Base-by-base conservation (phyloP, 2,329 filamentous ascomycete species). In the Cadophora luteo-olivacea region DNA sequence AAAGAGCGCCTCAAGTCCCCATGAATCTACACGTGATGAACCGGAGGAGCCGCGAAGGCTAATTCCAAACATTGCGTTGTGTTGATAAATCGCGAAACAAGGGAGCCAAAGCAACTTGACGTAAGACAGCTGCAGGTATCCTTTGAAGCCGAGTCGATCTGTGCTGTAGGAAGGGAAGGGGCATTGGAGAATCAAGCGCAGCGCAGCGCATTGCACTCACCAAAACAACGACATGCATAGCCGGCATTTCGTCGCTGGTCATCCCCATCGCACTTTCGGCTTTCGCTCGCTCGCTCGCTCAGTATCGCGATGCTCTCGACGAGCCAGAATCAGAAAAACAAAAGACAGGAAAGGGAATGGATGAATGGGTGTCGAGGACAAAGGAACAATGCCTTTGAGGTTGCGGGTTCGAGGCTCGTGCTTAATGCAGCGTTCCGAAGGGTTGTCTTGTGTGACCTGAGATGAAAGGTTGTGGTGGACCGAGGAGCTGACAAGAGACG, bases 181-280 rank as follows among this genome's bases (percentile, higher is more conserved):
- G 57, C n/a, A 64, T 54, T 14, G 14, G 32, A 54, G 45, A 51
- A 48, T 16, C n/a, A 45, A 61, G 12, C 2, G 45, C 22, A n/a
- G n/a, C n/a, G 19, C 4, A 49, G n/a, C 19, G 5, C 16, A 38
- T 33, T 16, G 51, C 22, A 85, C 90, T 83, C 82, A 93, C 91
- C 83, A 93, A 80, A 68, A 93, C 84, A 81, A 93, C 92, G 58
- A 93, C 89, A 80, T 93, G 90, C 80, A 93, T 81, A 51, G 87
- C 87, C 78, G 87, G 84, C 67, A 60, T 60, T 54, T 64, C 63
- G 32, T 67, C 65, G 32, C 25, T 68, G 65, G 68, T 32, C 11
- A 62, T 60, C 16, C 60, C 70, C 70, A 73, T 70, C 57, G 51
- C 51, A 41, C 54, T 61, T 19, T 25, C 19, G 11, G 45, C n/a